Conservation (phyloP, 2,329 filamentous ascomycete species). For the Cordyceps cicadae region DNA sequence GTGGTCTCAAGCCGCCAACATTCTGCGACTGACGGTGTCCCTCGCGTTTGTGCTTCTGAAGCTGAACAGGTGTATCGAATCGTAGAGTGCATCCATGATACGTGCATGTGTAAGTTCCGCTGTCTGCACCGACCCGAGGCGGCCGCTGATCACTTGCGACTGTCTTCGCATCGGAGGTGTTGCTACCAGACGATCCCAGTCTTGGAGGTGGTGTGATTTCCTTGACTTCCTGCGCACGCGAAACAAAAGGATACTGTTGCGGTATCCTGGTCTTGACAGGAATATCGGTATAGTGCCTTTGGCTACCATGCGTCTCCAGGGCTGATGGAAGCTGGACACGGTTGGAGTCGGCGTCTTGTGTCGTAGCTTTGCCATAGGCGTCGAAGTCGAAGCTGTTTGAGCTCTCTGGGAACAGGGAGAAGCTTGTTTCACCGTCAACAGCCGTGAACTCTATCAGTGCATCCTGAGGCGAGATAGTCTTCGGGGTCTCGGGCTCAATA, state of each 20-base stretch:
- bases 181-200: slow-evolving; percentile 36
- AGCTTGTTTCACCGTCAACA: slow-evolving; percentile 57
- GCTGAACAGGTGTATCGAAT: slow-evolving; percentile 76
- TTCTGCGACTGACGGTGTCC: slow-evolving; percentile 70
- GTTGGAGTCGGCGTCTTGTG: slow-evolving; percentile 17
- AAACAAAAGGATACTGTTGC: slow-evolving; percentile 45
- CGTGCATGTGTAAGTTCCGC: slow-evolving; percentile 91
- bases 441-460: slow-evolving; percentile 80
- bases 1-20: slow-evolving; percentile 19
- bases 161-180: slow-evolving; percentile 24
- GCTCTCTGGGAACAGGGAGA: slow-evolving; percentile 64
- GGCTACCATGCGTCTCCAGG: slow-evolving; percentile 19
- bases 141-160: slow-evolving; percentile 42
- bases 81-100: slow-evolving; percentile 84
- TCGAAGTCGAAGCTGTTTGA: slow-evolving; percentile 38
- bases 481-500: slow-evolving; percentile 46
- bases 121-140: slow-evolving; percentile 58
- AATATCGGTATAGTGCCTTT: slow-evolving; percentile 19
- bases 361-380: slow-evolving; percentile 28
- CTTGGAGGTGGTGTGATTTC: slow-evolving; percentile 27
- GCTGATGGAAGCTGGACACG: slow-evolving; percentile 13
- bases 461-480: slow-evolving; percentile 93
- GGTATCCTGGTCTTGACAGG: slow-evolving; percentile 33
- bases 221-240: slow-evolving; percentile 24
- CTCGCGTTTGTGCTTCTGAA: slow-evolving; percentile 95